These are phyloP conservation scores for Echeveria elegans DNA, from an alignment of 164 flowering plant species.

Conservation along the genomic window DNA sequence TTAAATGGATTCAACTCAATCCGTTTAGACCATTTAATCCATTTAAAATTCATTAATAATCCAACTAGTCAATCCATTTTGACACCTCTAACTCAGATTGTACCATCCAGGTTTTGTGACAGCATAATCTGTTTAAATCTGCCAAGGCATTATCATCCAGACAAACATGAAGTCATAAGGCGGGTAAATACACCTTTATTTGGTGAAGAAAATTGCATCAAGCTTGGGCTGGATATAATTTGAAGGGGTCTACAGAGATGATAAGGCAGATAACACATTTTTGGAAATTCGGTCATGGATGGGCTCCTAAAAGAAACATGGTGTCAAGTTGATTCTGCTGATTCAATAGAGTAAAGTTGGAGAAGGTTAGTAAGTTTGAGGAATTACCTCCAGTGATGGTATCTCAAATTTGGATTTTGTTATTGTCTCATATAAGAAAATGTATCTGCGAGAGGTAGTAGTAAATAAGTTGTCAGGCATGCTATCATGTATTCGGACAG, in stretches of 20 bases:
- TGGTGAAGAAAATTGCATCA: not conserved
- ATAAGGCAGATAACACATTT: constrained; percentile 55
- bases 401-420: constrained; percentile 66
- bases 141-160: too few species aligned
- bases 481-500: too few species aligned
- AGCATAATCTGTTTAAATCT: too few species aligned
- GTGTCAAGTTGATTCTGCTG: not conserved
- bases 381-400: constrained; percentile 42
- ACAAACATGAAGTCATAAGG: too few species aligned
- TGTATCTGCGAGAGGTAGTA: constrained; percentile 45
- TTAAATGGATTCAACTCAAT: too few species aligned
- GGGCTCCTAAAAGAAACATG: constrained; percentile 47
- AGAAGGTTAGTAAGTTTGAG: not conserved
- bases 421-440: constrained; percentile 73
- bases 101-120: too few species aligned
- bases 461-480: not conserved
- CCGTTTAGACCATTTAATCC: too few species aligned
- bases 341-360: not conserved
- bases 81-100: too few species aligned
- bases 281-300: constrained; percentile 67
- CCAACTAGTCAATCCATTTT: too few species aligned
- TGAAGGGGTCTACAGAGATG: constrained; percentile 22
- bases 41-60: too few species aligned
- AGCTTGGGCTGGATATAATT: not conserved
- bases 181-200: too few species aligned